Evolutionary conservation across 1,139 yeast species (phyloP).

Genomic region (Suhomyces taliae): DNA sequence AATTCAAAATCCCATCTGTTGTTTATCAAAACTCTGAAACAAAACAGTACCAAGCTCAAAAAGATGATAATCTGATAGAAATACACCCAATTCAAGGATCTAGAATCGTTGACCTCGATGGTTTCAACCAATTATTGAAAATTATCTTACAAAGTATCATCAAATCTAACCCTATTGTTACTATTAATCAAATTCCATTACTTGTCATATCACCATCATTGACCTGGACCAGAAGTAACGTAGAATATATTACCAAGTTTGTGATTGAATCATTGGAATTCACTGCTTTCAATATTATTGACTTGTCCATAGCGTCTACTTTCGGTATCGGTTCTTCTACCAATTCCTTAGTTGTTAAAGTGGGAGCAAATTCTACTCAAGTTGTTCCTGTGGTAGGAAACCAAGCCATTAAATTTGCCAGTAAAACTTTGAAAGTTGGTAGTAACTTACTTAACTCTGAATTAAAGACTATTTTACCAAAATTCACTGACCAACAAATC

Average conservation of each 20-base stretch:
- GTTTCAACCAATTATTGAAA: conserved; percentile 68
- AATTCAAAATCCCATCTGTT: conserved; percentile 68
- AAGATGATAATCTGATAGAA: conserved; percentile 33
- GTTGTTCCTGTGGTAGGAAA: conserved; percentile 77
- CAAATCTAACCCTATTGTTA: conserved; percentile 48
- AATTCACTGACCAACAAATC: conserved; percentile 56
- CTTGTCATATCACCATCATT: conserved; percentile 63
- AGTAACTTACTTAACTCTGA: conserved; percentile 60
- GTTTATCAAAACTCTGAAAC: conserved; percentile 59
- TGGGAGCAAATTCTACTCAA: conserved; percentile 76
- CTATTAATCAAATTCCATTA: conserved; percentile 47
- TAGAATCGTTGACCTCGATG: conserved; percentile 63
- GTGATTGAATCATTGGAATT: conserved; percentile 73
- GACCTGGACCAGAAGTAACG: conserved; percentile 65
- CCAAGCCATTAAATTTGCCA: conserved; percentile 57
- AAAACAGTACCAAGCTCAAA: conserved; percentile 39
- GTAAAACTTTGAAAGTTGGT: conserved; percentile 55
- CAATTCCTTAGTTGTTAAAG: conserved; percentile 72
- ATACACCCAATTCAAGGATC: conserved; percentile 67
- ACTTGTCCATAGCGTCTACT: conserved; percentile 67
- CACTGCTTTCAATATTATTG: conserved; percentile 71
- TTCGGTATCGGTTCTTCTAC: conserved; percentile 71
- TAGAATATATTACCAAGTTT: conserved; percentile 72
- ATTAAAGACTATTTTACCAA: conserved; percentile 55
- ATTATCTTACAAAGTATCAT: conserved; percentile 59